Conservation (phyloP, 305 asterid species). For the Vinca major region DNA sequence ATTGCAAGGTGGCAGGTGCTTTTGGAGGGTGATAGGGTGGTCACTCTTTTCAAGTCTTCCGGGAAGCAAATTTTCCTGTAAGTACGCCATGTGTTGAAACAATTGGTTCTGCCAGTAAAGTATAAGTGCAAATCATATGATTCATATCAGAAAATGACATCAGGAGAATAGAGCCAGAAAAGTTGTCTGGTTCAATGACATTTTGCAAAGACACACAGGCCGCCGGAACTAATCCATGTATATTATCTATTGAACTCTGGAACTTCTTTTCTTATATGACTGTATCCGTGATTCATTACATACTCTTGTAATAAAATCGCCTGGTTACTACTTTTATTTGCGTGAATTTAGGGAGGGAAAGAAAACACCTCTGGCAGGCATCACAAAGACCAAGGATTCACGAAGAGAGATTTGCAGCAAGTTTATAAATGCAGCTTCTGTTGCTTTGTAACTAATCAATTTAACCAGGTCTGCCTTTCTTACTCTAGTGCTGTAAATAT, state of each 20-base stretch:
- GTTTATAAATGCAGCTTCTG: background rate
- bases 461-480: background rate
- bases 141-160: background rate
- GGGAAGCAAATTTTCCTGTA: background rate
- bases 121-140: background rate
- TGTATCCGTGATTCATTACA: background rate
- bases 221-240: background rate
- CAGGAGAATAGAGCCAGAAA: background rate
- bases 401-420: background rate
- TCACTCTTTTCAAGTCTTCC: no score
- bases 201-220: background rate
- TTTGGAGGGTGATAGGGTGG: background rate
- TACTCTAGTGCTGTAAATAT: background rate
- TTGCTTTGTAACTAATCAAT: background rate
- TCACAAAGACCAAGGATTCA: background rate
- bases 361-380: conserved; percentile 5
- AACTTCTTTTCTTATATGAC: background rate
- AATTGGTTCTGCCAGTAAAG: background rate
- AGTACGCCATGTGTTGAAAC: background rate
- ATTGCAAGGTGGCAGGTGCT: background rate
- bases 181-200: background rate
- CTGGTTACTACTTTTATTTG: background rate
- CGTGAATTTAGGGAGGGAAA: background rate
- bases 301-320: background rate
- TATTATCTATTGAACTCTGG: background rate